phyloP scores from a whole-genome alignment of 1,284 basidiomycete genomes.

The Ceratobasidium sp. region DNA sequence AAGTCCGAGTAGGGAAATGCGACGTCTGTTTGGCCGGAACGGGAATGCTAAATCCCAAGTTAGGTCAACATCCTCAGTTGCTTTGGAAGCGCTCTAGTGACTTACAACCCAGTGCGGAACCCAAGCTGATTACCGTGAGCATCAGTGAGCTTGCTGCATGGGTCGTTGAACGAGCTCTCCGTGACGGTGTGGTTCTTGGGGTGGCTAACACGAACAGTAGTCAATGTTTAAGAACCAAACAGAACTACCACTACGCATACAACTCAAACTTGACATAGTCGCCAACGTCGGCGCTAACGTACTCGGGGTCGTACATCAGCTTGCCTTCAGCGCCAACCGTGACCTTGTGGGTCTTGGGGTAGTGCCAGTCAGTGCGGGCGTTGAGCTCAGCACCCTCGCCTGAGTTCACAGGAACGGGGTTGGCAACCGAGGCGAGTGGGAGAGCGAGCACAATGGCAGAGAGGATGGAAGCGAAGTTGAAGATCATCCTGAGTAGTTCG shows the following conservation, averaged over 20 bases:
- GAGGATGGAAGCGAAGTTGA: conserved; percentile 20
- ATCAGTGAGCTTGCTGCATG: not conserved
- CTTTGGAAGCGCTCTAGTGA: not conserved
- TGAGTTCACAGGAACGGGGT: too few species aligned
- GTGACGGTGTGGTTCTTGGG: conserved; percentile 24
- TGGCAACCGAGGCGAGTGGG: not conserved
- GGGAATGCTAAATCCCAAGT: not conserved
- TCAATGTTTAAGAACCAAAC: not conserved
- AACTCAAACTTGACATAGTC: conserved; percentile 31
- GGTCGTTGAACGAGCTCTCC: conserved; percentile 6
- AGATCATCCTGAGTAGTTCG: conserved; percentile 9
- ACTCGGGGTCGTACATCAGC: conserved; percentile 11
- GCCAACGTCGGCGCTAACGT: conserved; percentile 15
- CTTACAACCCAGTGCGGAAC: conserved; percentile 19
- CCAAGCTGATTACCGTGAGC: conserved; percentile 9
- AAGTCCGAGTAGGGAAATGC: conserved; percentile 21
- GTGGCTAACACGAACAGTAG: not conserved
- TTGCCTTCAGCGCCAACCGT: conserved; percentile 20
- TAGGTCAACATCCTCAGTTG: not conserved
- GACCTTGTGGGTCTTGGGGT: conserved; percentile 21
- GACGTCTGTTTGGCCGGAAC: not conserved
- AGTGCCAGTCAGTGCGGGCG: not conserved
- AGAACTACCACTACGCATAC: not conserved
- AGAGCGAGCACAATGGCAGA: conserved; percentile 16
- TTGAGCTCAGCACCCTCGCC: too few species aligned